A percentile compares a stretch with the other conserved stretches of the same genome.
These are phyloP conservation scores for Pythium volutum DNA, from an alignment of 352 stramenopile species.

Conservation along the genomic window DNA sequence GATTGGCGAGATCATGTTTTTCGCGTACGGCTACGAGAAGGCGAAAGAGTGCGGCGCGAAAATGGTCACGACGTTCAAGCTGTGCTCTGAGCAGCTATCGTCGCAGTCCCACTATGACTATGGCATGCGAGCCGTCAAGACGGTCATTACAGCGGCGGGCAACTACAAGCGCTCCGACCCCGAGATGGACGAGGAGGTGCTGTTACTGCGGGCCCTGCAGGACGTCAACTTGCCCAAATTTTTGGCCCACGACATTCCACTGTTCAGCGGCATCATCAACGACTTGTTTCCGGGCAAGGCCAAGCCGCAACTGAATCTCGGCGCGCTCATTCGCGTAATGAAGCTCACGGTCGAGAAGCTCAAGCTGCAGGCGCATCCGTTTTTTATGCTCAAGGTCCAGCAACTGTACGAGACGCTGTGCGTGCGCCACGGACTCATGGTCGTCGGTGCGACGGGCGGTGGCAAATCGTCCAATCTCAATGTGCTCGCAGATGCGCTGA, in stretches of 20 bases:
- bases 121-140: constrained; percentile 89
- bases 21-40: constrained; percentile 79
- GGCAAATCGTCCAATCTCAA: constrained; percentile 90
- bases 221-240: constrained; percentile 97
- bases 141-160: constrained; percentile 84
- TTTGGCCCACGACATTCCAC: constrained; percentile 91
- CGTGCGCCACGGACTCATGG: constrained; percentile 95
- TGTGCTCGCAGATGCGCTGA: constrained; percentile 88
- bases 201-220: constrained; percentile 91
- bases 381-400: constrained; percentile 93
- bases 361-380: constrained; percentile 85
- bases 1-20: constrained; percentile 92
- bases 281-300: constrained; percentile 93
- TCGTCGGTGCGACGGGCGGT: constrained; percentile 89
- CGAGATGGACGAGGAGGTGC: constrained; percentile 92
- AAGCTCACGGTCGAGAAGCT: constrained; percentile 79
- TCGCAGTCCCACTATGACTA: constrained; percentile 91
- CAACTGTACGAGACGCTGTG: constrained; percentile 95
- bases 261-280: constrained; percentile 95
- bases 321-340: constrained; percentile 87
- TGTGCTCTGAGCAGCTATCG: constrained; percentile 88
- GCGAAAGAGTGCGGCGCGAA: constrained; percentile 64
- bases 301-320: constrained; percentile 85
- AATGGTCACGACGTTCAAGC: constrained; percentile 88
- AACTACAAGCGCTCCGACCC: constrained; percentile 91